Percentiles rank a stretch among this genome's conserved stretches.
These are phyloP conservation scores for Fusarium zealandicum DNA, from an alignment of 2,329 filamentous ascomycete species.

Conservation along the genomic window DNA sequence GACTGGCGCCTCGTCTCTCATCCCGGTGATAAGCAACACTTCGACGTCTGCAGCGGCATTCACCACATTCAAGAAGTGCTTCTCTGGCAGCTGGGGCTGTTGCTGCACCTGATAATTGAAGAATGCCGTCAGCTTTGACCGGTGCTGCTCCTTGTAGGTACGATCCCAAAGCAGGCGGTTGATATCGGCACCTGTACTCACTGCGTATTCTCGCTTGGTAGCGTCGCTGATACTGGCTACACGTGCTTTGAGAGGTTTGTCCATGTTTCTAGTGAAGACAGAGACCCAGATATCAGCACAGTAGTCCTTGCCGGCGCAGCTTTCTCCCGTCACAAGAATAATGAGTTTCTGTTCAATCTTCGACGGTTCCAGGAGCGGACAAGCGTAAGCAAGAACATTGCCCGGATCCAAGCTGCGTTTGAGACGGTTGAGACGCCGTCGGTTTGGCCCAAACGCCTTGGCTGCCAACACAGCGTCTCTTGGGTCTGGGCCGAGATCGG, in stretches of 20 bases:
- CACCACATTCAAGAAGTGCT: constrained; percentile 60
- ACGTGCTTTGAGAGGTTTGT: constrained; percentile 47
- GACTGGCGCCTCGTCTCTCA: constrained; percentile 67
- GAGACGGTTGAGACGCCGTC: constrained; percentile 55
- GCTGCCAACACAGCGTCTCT: constrained; percentile 60
- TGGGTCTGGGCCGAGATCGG: constrained; percentile 69
- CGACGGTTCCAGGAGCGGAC: constrained; percentile 55
- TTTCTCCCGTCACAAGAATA: constrained; percentile 64
- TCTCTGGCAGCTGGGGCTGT: constrained; percentile 55
- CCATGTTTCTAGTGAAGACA: constrained; percentile 41
- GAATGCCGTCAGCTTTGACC: constrained; percentile 58
- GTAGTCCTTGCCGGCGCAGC: constrained; percentile 66
- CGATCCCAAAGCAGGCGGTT: constrained; percentile 59
- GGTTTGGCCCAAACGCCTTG: constrained; percentile 65
- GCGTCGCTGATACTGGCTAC: constrained; percentile 59
- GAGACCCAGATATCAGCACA: constrained; percentile 62
- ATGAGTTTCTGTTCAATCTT: constrained; percentile 53
- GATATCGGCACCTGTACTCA: constrained; percentile 55
- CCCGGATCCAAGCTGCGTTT: constrained; percentile 58
- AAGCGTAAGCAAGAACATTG: constrained; percentile 62
- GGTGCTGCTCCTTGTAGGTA: constrained; percentile 68
- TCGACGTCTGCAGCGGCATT: constrained; percentile 51
- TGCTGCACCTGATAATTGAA: constrained; percentile 54
- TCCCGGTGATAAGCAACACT: constrained; percentile 67
- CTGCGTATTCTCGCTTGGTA: constrained; percentile 65